Evolutionary conservation across 179 eudicot genomes (phyloP), one percentile per base, ranked within the genome.

Genomic region (Spergularia azorica): DNA sequence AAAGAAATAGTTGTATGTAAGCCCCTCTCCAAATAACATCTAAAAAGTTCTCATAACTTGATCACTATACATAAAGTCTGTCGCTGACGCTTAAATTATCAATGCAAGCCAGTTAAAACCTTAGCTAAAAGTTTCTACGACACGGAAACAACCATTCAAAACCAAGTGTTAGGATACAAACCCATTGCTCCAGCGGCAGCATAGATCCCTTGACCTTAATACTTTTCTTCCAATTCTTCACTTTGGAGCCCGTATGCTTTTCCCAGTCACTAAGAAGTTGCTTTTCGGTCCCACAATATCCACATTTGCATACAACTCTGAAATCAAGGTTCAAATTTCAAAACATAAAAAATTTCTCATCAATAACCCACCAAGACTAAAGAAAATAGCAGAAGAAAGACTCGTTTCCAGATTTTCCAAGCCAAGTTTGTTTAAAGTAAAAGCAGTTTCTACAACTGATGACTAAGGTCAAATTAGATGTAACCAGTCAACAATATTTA

Each of bases 241-340:
- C 79, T 77, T 84, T 90, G 39, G 89, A 90, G 65, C 92, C 88
- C 11, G 95, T 89, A 71, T 90, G 95, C 67, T 86, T 88, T 83
- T 90, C 95, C 95, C 95, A 90, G 70, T 89, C 95, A 65, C 95
- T 89, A 63, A 90, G 90, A 64, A 83, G 85, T 84, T 81, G 88
- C 81, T 89, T 89, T 78, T 79, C 76, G 48, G 72, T 69, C 57
- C 95, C 92, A 80, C 95, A 90, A 48, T 63, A 80, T 67, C 90
- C 89, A 80, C 95, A 90, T 76, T 86, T 89, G 86, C 92, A 89
- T 68, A 84, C 83, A 71, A 90, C 92, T 81, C 95, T 90, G 74
- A 57, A 74, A 82, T 4, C 64, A 68, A 68, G 64, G 46, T 16
- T 38, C 61, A 39, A 26, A 26, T 26, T 26, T 26, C 32, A 26